phyloP scores from a whole-genome alignment of 306 rosid genomes.

The Luffa aegyptiaca region DNA sequence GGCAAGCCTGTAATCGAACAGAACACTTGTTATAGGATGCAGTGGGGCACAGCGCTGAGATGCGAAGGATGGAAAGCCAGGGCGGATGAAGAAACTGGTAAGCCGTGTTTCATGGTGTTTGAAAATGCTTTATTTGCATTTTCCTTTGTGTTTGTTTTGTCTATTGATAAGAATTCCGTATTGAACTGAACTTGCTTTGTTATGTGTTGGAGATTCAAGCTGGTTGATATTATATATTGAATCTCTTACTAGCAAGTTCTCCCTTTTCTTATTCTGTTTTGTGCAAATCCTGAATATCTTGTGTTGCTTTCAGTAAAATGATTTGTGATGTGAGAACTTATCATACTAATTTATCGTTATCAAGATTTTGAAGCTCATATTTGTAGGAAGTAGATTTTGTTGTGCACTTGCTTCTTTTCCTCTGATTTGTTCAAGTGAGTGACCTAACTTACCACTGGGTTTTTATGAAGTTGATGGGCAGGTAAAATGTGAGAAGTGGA shows the following conservation, averaged over 20 bases:
- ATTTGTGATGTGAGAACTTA: background rate
- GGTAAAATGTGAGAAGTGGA: slow-evolving; percentile 95
- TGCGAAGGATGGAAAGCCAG: slow-evolving; percentile 88
- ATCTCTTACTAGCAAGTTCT: background rate
- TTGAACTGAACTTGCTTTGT: background rate
- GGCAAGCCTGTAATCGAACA: slow-evolving; percentile 76
- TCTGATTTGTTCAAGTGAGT: slow-evolving; percentile 1
- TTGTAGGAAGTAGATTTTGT: background rate
- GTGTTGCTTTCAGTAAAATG: background rate
- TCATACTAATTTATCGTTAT: background rate
- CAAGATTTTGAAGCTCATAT: background rate
- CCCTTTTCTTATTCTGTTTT: background rate
- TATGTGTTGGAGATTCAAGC: background rate
- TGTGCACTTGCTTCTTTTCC: background rate
- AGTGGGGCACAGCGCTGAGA: slow-evolving; percentile 77
- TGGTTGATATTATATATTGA: background rate
- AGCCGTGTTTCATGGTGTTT: slow-evolving; percentile 6
- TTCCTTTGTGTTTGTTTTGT: background rate
- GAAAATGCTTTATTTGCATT: background rate
- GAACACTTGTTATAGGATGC: slow-evolving; percentile 93
- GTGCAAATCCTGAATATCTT: background rate
- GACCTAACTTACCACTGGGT: slow-evolving; percentile 25
- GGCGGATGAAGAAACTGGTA: slow-evolving; percentile 83
- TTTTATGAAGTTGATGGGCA: slow-evolving; percentile 76
- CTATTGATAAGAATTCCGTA: background rate